A percentile compares a stretch with the other conserved stretches of the same genome.
Evolutionary conservation across 169 alveolate species (phyloP).

Genomic region (Perkinsus olseni): DNA sequence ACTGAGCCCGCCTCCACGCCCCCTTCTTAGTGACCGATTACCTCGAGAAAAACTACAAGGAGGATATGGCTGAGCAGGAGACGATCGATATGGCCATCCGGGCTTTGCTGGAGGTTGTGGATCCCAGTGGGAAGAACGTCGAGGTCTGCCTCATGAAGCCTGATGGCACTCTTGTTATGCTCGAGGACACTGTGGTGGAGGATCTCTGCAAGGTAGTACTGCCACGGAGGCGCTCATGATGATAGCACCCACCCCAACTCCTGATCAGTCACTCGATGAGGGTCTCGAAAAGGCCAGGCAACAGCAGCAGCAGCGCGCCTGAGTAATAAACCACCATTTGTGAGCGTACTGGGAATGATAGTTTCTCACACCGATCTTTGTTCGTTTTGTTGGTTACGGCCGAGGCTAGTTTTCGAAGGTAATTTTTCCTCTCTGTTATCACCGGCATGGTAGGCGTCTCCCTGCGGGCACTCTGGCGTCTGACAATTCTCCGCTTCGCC

Average conservation of each 20-base stretch:
- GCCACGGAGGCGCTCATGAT: too few relatives aligned
- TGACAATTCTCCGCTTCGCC: not conserved
- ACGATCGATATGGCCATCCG: conserved; percentile 80
- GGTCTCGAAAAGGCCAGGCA: not conserved
- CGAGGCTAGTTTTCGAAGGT: too few relatives aligned
- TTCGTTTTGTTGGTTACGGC: too few relatives aligned
- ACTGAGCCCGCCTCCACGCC: too few relatives aligned
- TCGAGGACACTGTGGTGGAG: not conserved
- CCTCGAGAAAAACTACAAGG: conserved; percentile 84
- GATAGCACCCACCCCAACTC: too few relatives aligned
- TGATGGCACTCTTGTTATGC: not conserved
- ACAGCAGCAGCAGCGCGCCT: not conserved
- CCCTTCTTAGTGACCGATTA: conserved; percentile 73
- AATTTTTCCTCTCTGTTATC: not conserved
- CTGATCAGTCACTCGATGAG: not conserved
- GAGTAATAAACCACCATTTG: not conserved
- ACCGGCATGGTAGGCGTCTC: not conserved
- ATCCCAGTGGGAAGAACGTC: conserved; percentile 66
- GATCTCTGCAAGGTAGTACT: not conserved
- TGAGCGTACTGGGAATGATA: not conserved
- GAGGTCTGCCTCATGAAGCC: conserved; percentile 61
- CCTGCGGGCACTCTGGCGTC: not conserved
- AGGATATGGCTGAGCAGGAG: conserved; percentile 72
- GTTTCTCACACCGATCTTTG: not conserved
- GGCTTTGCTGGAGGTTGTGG: conserved; percentile 85